A percentile compares a stretch with the other conserved stretches of the same genome.
phyloP scores from a whole-genome alignment of 306 rosid genomes.

The Trifolium repens region DNA sequence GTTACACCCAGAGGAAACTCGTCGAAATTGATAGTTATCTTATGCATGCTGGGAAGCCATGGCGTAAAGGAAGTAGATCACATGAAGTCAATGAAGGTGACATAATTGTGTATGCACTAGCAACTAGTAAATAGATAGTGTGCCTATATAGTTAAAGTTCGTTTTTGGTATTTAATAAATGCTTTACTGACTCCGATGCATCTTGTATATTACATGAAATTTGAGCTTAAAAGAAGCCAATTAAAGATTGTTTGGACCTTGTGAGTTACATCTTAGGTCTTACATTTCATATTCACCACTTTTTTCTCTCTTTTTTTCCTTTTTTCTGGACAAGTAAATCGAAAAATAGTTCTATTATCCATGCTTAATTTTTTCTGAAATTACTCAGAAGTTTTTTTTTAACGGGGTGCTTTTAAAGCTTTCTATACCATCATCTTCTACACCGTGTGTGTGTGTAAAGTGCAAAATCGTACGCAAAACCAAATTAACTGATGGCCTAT shows the following conservation, averaged over 20 bases:
- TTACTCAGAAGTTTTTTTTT: no score
- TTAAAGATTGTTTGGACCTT: conserved; percentile 2
- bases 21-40: conserved; percentile 79
- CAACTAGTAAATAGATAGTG: conserved; percentile 27
- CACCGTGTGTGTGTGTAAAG: not conserved
- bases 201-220: not conserved
- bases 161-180: conserved; percentile 15
- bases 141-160: conserved; percentile 27
- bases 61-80: conserved; percentile 71
- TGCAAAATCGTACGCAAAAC: conserved; percentile 3
- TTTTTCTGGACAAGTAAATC: not conserved
- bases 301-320: not conserved
- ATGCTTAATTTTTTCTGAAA: conserved; percentile 16
- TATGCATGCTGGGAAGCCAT: conserved; percentile 85
- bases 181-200: conserved; percentile 26
- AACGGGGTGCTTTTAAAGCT: not conserved
- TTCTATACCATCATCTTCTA: conserved; percentile 27
- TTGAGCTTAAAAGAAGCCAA: conserved; percentile 29
- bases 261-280: conserved; percentile 15
- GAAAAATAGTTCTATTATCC: conserved; percentile 1
- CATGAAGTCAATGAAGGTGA: conserved; percentile 59
- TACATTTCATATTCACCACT: not conserved
- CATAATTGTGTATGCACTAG: conserved; percentile 27
- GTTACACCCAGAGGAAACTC: conserved; percentile 77
- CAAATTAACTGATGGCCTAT: conserved; percentile 15